Percentiles rank a stretch among this genome's conserved stretches.
These are phyloP conservation scores for Bretschneidera sinensis DNA, from an alignment of 345 rosid species.

Conservation along the genomic window DNA sequence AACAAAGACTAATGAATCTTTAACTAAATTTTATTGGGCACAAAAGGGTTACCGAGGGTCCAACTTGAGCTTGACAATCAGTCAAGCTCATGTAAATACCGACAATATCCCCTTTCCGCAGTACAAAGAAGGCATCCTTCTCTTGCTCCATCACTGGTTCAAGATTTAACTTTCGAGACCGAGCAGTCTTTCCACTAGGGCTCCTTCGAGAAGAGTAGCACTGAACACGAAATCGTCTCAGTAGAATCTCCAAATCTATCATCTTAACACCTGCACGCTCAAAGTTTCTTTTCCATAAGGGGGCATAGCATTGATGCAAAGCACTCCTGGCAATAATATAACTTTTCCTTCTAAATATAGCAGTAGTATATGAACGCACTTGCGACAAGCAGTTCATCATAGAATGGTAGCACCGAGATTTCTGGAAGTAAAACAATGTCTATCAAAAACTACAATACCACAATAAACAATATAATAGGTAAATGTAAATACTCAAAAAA, in stretches of 20 bases:
- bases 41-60: constrained; percentile 59
- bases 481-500: background rate
- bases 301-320: constrained; percentile 23
- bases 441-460: background rate
- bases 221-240: constrained; percentile 27
- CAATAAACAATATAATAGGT: no score
- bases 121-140: constrained; percentile 70
- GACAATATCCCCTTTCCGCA: constrained; percentile 79
- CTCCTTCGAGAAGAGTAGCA: constrained; percentile 45
- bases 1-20: background rate
- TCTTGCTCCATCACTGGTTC: constrained; percentile 36
- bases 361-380: constrained; percentile 43
- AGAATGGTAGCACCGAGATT: constrained; percentile 3
- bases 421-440: background rate
- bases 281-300: constrained; percentile 21
- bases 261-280: constrained; percentile 22
- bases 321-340: constrained; percentile 21
- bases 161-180: constrained; percentile 17
- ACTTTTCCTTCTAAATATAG: constrained; percentile 37
- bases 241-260: constrained; percentile 23
- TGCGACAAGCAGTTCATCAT: constrained; percentile 57
- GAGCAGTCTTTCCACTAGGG: constrained; percentile 17
- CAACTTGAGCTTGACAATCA: constrained; percentile 84
- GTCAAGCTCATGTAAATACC: constrained; percentile 62
- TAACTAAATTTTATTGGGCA: background rate